phyloP scores from a whole-genome alignment of 148 eudicot species.

The Chenopodium formosanum region DNA sequence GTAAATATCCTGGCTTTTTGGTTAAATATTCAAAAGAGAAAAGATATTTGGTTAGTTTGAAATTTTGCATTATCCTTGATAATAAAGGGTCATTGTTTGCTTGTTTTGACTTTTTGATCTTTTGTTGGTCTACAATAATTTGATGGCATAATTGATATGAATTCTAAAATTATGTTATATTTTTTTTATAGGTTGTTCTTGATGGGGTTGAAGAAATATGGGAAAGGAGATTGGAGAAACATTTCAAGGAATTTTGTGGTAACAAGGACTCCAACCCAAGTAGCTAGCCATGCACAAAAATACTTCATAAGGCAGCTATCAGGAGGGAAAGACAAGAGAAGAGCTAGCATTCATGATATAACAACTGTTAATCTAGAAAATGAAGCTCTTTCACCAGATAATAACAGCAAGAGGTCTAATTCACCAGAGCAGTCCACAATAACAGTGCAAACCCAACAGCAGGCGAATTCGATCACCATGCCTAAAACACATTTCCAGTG shows the following conservation, averaged over 20 bases:
- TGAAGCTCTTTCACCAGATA: constrained; percentile 54
- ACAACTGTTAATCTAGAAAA: constrained; percentile 79
- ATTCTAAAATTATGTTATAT: not conserved
- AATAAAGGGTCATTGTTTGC: constrained; percentile 15
- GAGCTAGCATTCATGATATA: constrained; percentile 95
- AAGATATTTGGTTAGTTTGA: constrained; percentile 5
- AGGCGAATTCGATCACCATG: constrained; percentile 26
- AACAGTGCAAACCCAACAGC: constrained; percentile 37
- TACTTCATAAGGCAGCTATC: constrained; percentile 92
- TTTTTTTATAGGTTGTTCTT: constrained; percentile 70
- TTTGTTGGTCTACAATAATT: not conserved
- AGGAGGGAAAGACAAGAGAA: constrained; percentile 89
- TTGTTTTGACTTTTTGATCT: constrained; percentile 14
- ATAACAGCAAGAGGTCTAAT: constrained; percentile 35
- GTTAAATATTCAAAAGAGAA: not conserved
- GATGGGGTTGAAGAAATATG: constrained; percentile 92
- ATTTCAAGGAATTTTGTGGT: constrained; percentile 86
- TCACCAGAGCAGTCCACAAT: constrained; percentile 47
- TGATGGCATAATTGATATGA: constrained; percentile 28
- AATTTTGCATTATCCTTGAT: not conserved
- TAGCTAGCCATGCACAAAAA: constrained; percentile 98
- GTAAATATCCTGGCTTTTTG: not conserved
- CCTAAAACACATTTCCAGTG: constrained; percentile 50
- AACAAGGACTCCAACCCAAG: constrained; percentile 94
- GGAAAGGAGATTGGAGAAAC: constrained; percentile 99